Percentiles rank a stretch among this genome's conserved stretches.
Evolutionary conservation across 768 basidiomycete genomes (phyloP).

Genomic region (Mycena capillaripes): DNA sequence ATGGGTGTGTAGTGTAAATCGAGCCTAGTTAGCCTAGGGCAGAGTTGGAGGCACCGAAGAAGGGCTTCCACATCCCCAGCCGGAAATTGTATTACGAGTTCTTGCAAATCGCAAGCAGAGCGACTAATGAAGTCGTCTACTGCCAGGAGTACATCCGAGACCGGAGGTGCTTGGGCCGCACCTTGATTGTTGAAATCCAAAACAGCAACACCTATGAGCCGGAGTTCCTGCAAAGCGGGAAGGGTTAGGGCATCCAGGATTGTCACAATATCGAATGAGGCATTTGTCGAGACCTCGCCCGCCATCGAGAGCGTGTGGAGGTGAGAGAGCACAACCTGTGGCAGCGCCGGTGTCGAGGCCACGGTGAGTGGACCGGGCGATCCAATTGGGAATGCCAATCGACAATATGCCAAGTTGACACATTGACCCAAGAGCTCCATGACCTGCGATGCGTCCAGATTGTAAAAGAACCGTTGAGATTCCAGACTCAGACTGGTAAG

Average conservation of each 20-base stretch:
- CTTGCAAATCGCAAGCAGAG: too few relatives aligned
- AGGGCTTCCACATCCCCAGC: too few relatives aligned
- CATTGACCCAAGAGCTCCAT: slow-evolving; percentile 8
- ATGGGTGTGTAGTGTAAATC: too few relatives aligned
- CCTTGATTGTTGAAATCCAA: too few relatives aligned
- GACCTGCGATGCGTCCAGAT: not conserved
- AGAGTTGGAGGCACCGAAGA: too few relatives aligned
- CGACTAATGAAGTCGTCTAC: too few relatives aligned
- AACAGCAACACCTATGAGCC: too few relatives aligned
- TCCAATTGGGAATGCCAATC: not conserved
- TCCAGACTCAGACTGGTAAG: not conserved
- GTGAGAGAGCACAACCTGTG: not conserved
- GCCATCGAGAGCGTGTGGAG: not conserved
- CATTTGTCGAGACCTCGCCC: not conserved
- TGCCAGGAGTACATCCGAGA: too few relatives aligned
- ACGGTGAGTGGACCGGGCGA: not conserved
- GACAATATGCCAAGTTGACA: not conserved
- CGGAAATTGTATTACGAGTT: too few relatives aligned
- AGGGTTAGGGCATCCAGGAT: not conserved
- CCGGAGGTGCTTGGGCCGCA: too few relatives aligned
- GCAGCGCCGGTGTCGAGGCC: not conserved
- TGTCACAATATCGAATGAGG: not conserved
- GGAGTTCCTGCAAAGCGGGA: not conserved
- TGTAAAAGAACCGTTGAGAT: not conserved
- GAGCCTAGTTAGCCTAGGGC: too few relatives aligned